Conservation (phyloP, 2,329 filamentous ascomycete genomes). For the Xylariaceae sp. region DNA sequence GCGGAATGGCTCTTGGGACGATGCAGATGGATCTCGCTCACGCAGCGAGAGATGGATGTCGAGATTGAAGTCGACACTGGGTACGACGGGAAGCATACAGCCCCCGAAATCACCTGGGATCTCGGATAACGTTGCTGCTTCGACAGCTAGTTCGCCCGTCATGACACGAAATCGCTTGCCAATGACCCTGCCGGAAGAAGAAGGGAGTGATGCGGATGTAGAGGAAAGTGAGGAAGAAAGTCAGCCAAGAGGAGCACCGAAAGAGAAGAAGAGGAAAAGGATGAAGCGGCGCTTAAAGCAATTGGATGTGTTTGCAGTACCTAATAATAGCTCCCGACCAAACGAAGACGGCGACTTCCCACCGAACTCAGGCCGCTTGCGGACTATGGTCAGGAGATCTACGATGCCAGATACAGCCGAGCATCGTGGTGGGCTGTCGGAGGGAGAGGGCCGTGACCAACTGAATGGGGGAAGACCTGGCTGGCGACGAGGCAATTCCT, state of each 20-base stretch:
- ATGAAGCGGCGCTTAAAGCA: conserved; percentile 52
- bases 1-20: conserved; percentile 63
- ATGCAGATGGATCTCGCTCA: conserved; percentile 58
- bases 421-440: conserved; percentile 63
- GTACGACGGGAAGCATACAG: conserved; percentile 47
- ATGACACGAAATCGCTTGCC: conserved; percentile 45
- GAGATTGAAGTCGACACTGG: conserved; percentile 67
- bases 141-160: conserved; percentile 45
- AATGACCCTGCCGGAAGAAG: conserved; percentile 32
- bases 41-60: conserved; percentile 67
- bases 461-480: conserved; percentile 47
- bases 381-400: conserved; percentile 57
- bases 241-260: conserved; percentile 38
- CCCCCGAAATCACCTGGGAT: conserved; percentile 37
- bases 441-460: conserved; percentile 68
- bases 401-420: conserved; percentile 60
- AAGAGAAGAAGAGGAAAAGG: conserved; percentile 60
- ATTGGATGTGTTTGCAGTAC: conserved; percentile 52
- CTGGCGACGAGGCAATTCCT: conserved; percentile 57
- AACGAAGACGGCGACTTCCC: conserved; percentile 37
- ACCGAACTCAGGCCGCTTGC: conserved; percentile 41
- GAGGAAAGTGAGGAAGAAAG: conserved; percentile 85
- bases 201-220: conserved; percentile 71
- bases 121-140: conserved; percentile 31
- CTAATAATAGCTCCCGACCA: conserved; percentile 58